phyloP scores from a whole-genome alignment of 345 rosid species.

The Linum trigynum region DNA sequence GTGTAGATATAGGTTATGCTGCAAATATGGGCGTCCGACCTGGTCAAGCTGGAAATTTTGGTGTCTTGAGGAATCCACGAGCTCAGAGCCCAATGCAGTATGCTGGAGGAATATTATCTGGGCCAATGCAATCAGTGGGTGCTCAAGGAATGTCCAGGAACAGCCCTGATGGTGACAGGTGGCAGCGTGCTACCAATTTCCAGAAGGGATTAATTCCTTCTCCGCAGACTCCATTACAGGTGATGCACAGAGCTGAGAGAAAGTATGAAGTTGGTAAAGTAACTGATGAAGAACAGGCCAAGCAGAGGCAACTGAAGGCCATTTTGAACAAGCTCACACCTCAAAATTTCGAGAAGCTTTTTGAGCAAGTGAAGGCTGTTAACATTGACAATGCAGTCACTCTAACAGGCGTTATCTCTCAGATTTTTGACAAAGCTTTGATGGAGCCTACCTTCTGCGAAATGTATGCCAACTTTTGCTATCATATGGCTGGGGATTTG shows the following conservation, averaged over 20 bases:
- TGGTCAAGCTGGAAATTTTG: conserved; percentile 65
- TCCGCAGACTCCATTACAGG: conserved; percentile 69
- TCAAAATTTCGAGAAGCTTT: conserved; percentile 84
- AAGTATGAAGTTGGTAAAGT: conserved; percentile 82
- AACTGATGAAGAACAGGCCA: conserved; percentile 67
- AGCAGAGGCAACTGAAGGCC: conserved; percentile 80
- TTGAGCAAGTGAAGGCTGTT: conserved; percentile 83
- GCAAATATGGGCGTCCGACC: conserved; percentile 48
- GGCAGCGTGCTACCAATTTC: conserved; percentile 70
- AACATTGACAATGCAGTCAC: conserved; percentile 70
- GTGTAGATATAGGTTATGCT: conserved; percentile 36
- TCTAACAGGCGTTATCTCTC: conserved; percentile 71
- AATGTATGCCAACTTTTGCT: conserved; percentile 87
- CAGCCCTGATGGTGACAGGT: conserved; percentile 61
- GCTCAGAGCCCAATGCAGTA: conserved; percentile 38
- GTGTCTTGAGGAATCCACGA: conserved; percentile 66
- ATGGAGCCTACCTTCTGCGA: conserved; percentile 98
- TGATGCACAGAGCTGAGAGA: conserved; percentile 89
- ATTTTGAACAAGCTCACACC: conserved; percentile 95
- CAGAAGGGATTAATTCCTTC: conserved; percentile 80
- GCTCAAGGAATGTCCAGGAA: conserved; percentile 54
- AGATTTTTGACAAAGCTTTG: conserved; percentile 94
- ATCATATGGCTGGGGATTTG: conserved; percentile 53
- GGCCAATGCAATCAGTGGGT: conserved; percentile 63
- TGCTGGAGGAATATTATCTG: conserved; percentile 50